Evolutionary conservation across 768 basidiomycete species (phyloP), one percentile per base, ranked within the genome.

Genomic region (Panaeolus cyanescens): DNA sequence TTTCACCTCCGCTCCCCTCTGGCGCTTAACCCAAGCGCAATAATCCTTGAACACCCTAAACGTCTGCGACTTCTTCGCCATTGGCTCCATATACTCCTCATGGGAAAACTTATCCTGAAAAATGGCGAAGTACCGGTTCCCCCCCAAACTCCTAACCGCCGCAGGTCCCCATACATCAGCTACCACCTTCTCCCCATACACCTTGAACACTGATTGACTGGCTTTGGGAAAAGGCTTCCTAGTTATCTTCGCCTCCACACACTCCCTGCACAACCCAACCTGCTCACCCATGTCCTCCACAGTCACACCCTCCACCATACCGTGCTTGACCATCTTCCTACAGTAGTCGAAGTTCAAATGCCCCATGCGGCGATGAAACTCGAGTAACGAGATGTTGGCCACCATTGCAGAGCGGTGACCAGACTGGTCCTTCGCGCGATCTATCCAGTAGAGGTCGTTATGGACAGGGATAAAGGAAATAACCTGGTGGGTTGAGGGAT

Each of bases 361-460:
- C 0, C 75, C 77, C 56, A 80, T 68, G 13, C 56, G 40, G 1
- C 65, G 62, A 39, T 81, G 79, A 5, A 78, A 63, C 37, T 76
- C 68, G 33, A 57, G 60, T 56, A 75, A 69, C 19, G 69, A 64
- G n/a, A 74, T 60, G 19, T 37, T 31, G 25, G 66, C 56, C 3
- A 60, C 33, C 56, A 55, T 64, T n/a, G 67, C 67, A 31, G 37
- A 59, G 31, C 57, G 37, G 20, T 63, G 30, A 32, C 65, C 54
- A 17, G 40, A 30, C n/a, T n/a, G n/a, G 8, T 59, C 19, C 34
- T 50, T 36, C 20, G 60, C 28, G 40, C 12, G 39, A 40, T 57
- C 17, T 22, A 71, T 64, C 32, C 65, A 62, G 58, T 76, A 75
- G 1, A 74, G 69, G 9, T 72, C 71, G 12, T 63, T 60, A 17